Conservation (phyloP, 176 grass and related monocot species). For the Ensete glaucum region DNA sequence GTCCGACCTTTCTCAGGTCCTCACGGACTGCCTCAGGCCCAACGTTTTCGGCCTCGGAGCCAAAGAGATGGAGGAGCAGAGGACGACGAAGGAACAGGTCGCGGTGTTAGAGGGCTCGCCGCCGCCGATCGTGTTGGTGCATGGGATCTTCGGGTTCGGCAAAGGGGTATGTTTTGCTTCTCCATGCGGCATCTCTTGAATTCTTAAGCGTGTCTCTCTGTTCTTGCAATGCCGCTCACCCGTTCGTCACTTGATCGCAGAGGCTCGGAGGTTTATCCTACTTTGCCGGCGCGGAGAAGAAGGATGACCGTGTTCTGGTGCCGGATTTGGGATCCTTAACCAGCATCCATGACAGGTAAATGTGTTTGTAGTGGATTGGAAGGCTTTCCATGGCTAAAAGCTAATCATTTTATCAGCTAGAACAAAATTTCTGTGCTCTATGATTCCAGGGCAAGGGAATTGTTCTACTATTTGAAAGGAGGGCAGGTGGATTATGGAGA, state of each 20-base stretch:
- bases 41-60: conserved; percentile 40
- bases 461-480: conserved; percentile 97
- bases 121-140: conserved; percentile 87
- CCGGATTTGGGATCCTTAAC: conserved; percentile 97
- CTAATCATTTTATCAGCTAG: background rate
- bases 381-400: background rate
- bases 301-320: conserved; percentile 92
- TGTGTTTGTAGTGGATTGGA: background rate
- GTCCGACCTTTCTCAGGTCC: conserved; percentile 72
- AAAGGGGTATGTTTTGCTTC: conserved; percentile 50
- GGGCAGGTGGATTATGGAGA: conserved; percentile 86
- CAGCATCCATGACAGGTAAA: conserved; percentile 92
- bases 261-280: conserved; percentile 83
- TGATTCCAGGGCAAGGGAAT: conserved; percentile 67
- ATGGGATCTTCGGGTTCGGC: conserved; percentile 97
- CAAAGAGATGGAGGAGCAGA: conserved; percentile 5
- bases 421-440: background rate
- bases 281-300: conserved; percentile 97
- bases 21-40: conserved; percentile 33
- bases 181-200: background rate
- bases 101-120: conserved; percentile 51
- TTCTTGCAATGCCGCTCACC: background rate
- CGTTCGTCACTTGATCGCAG: conserved; percentile 22
- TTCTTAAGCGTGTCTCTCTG: background rate
- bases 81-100: conserved; percentile 24